phyloP scores from a whole-genome alignment of 805 yeast genomes.

The Maudiozyma saulgeensis region DNA sequence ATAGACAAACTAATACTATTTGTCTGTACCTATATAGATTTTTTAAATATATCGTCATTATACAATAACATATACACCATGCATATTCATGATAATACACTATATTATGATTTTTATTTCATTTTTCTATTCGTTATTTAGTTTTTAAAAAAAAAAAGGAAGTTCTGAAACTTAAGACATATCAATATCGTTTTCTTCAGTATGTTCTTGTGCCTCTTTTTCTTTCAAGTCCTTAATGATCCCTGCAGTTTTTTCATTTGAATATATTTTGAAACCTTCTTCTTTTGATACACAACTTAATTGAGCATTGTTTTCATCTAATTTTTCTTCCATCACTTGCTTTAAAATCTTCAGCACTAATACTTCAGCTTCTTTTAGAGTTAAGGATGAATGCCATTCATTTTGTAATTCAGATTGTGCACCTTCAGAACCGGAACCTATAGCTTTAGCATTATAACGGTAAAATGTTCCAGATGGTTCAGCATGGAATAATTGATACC shows the following conservation, averaged over 20 bases:
- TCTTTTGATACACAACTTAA: constrained; percentile 84
- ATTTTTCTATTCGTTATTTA: too few species aligned
- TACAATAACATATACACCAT: neutral
- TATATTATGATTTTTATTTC: too few species aligned
- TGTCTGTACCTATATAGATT: neutral
- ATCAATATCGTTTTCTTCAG: constrained; percentile 27
- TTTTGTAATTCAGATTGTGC: constrained; percentile 97
- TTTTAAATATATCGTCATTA: neutral
- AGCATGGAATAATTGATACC: constrained; percentile 96
- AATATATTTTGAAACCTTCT: constrained; percentile 76
- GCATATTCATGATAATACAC: neutral
- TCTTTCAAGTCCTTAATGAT: constrained; percentile 72
- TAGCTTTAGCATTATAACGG: constrained; percentile 96
- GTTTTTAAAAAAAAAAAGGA: too few species aligned
- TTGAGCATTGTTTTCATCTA: constrained; percentile 92
- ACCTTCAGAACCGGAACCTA: constrained; percentile 98
- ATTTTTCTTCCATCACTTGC: constrained; percentile 98
- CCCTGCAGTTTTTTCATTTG: constrained; percentile 71
- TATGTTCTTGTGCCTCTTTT: constrained; percentile 44
- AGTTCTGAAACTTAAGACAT: constrained; percentile 16
- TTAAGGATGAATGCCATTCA: constrained; percentile 87
- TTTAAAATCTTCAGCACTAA: constrained; percentile 80
- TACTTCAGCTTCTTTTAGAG: constrained; percentile 86
- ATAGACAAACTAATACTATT: neutral
- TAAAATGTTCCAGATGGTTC: constrained; percentile 98